Evolutionary conservation across 768 basidiomycete species (phyloP), one percentile per base, ranked within the genome.

Genomic region (Lactarius tabidus): DNA sequence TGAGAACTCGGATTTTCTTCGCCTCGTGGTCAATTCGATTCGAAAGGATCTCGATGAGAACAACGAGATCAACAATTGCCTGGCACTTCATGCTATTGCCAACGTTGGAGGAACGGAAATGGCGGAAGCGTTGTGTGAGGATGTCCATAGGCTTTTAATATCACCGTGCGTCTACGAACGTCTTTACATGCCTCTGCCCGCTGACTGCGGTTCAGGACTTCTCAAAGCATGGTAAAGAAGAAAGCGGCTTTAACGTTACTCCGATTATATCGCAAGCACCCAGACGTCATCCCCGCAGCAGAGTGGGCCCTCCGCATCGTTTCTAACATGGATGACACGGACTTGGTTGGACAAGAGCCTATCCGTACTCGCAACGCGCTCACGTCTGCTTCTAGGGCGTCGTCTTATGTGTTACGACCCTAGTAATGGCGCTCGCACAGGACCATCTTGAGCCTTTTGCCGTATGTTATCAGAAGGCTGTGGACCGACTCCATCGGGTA

Each of bases 41-140:
- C 86, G 95, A 51, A 99, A 99, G 74, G 97, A 98, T 77, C 76
- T 99, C 65, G 95, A 98, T 68, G 91, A 92, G 67, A 92, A 91
- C 71, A 91, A 91, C 72, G 97, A 98, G 74, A 83, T 97, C 68
- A 91, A 91, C 76, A 98, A 98, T 72, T 98, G 97, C 72, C 82
- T 99, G 62, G 97, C 97, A 2, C 78, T 99, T 62, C 97, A 99
- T 71, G 97, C 97, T 18, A 98, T 99, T 70, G 97, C 97, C 12
- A 99, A 98, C 70, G 92, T 99, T 28, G 97, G 97, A 54, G 92
- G 95, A 48, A 91, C 90, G 71, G 97, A 98, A 76, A 99, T 99
- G 94, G 96, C 97, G 9, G 97, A 99, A 74, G 90, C 95, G 8
- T 81, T 99, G 52, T 87, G 84, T 12, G 92, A 93, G 71, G 95